These are phyloP conservation scores for Aspergillus fumigatiaffinis DNA, from an alignment of 2,329 filamentous ascomycete species.

Conservation along the genomic window DNA sequence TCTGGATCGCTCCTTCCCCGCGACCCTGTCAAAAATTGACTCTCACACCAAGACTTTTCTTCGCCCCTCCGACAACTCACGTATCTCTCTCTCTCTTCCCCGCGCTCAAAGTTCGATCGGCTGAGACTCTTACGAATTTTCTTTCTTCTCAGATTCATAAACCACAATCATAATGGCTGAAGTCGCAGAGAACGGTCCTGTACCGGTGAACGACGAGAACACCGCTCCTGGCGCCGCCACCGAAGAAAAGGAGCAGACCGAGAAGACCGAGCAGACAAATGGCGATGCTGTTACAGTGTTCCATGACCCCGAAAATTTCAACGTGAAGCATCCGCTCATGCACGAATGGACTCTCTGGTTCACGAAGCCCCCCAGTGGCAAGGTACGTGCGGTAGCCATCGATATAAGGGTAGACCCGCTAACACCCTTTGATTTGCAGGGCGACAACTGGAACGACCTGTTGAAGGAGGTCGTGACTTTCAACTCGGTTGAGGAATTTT, in stretches of 20 bases:
- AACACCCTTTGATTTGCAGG: slow-evolving; percentile 48
- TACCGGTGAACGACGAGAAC: slow-evolving; percentile 50
- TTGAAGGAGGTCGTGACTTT: slow-evolving; percentile 99
- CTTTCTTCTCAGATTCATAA: not conserved
- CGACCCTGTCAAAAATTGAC: slow-evolving; percentile 21
- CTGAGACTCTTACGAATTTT: not conserved
- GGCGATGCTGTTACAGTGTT: slow-evolving; percentile 84
- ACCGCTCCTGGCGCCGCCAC: slow-evolving; percentile 49
- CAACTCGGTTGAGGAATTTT: slow-evolving; percentile 98
- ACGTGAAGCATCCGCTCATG: slow-evolving; percentile 97
- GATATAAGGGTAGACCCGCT: slow-evolving; percentile 2
- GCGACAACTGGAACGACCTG: slow-evolving; percentile 97
- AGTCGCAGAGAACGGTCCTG: slow-evolving; percentile 34
- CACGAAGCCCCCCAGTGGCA: slow-evolving; percentile 94
- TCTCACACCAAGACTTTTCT: slow-evolving; percentile 15
- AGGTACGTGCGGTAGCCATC: slow-evolving; percentile 55
- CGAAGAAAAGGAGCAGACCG: slow-evolving; percentile 37
- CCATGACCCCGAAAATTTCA: slow-evolving; percentile 98
- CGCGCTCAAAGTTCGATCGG: slow-evolving; percentile 4
- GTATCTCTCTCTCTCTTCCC: slow-evolving; percentile 2
- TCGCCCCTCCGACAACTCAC: slow-evolving; percentile 8
- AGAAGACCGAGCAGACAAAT: slow-evolving; percentile 20
- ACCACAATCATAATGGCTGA: slow-evolving; percentile 32
- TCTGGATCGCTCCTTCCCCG: slow-evolving; percentile 26
- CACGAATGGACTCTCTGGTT: slow-evolving; percentile 99